phyloP scores from a whole-genome alignment of 345 rosid species.

The Camelina neglecta region DNA sequence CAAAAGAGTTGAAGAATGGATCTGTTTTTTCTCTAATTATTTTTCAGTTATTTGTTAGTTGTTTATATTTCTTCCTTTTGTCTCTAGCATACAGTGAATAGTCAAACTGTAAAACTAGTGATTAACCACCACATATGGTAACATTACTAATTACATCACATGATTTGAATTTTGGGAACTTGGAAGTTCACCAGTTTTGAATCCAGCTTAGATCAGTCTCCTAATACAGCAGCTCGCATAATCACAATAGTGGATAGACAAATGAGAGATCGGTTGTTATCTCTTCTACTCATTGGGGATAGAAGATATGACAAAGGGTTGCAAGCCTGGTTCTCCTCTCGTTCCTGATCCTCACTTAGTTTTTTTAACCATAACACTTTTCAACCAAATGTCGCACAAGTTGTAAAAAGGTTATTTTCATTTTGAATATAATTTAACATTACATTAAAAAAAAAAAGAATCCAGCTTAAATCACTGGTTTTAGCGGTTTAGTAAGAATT shows the following conservation, averaged over 20 bases:
- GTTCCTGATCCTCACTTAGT: no score
- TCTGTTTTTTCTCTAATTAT: conserved; percentile 28
- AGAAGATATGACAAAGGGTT: no score
- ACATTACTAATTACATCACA: not conserved
- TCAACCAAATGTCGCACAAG: no score
- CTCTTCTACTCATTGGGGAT: no score
- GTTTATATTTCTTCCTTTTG: not conserved
- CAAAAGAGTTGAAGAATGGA: conserved; percentile 56
- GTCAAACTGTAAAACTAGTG: conserved; percentile 28
- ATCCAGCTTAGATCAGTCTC: not conserved
- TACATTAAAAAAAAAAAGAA: no score
- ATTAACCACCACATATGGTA: not conserved
- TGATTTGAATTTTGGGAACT: not conserved
- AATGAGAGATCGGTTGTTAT: no score
- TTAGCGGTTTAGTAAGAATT: not conserved
- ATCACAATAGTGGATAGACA: no score
- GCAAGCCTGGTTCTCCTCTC: no score
- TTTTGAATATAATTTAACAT: no score
- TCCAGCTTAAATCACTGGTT: not conserved
- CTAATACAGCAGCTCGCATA: no score
- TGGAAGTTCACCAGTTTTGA: not conserved
- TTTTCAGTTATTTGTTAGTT: not conserved
- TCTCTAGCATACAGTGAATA: conserved; percentile 9
- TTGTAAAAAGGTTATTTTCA: no score
- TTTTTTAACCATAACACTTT: no score